Base-by-base conservation (phyloP, 768 basidiomycete genomes). In the Boletus vermiculosoides region DNA sequence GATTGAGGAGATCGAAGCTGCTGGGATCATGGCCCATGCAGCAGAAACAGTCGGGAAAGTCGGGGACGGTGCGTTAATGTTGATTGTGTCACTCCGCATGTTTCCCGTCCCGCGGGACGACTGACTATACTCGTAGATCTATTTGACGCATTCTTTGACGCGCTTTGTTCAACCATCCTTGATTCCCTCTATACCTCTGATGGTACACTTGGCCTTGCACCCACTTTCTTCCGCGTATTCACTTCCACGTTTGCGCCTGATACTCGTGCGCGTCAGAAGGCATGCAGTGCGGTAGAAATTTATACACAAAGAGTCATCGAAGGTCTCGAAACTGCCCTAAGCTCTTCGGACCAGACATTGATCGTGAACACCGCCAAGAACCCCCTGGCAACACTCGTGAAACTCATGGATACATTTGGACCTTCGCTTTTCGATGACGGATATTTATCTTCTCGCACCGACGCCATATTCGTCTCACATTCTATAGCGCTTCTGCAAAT, bases 351-450 rank as follows among this genome's bases (percentile, higher is more conserved):
- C 8, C 50, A 45, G 44, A 44, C 33, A 20, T 10, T 10, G 22
- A 30, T 28, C 39, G 16, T 36, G 11, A 54, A 22, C 31, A 40
- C 39, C 4, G 34, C 40, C 16, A 62, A 51, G 40, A 42, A 45
- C 0, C 63, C 76, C n/a, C 58, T 81, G 5, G 61, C 63, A 9
- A 55, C 55, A 37, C 52, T 72, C 56, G 73, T 79, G 15, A 72
- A 71, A 39, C 69, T 87, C 34, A 62, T 89, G 41, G 74, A 78
- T 11, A 73, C 76, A 6, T 88, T 89, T 57, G 80, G 80, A 2
- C 68, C 75, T 8, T 70, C 74, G 0, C 63, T 89, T 15, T 86
- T 86, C 55, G 57, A 70, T 2, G 76, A 84, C 40, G 60, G 37
- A 5, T 58, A 65, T 7, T 74, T 84, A 45, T 65, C 80, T 6